Conservation (phyloP, 371 early-diverging fungal species). For the Dinochytrium kinnereticum region DNA sequence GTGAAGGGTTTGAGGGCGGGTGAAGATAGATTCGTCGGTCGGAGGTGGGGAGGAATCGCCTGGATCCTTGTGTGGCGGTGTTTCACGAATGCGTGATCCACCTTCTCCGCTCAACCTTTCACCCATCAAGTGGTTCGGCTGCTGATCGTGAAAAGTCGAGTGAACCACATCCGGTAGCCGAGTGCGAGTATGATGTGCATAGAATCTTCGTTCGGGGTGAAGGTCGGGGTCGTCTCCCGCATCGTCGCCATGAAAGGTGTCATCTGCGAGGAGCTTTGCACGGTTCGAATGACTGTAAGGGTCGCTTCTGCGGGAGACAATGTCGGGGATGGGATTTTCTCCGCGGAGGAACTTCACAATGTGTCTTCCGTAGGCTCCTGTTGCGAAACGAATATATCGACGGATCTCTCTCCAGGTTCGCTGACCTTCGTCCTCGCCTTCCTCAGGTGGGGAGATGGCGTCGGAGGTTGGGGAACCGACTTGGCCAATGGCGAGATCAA, state of each 20-base stretch:
- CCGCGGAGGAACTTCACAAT: constrained; percentile 29
- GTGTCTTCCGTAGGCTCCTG: constrained; percentile 43
- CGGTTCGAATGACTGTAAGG: constrained; percentile 23
- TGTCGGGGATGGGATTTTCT: neutral
- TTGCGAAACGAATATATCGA: constrained; percentile 45
- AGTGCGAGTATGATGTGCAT: constrained; percentile 34
- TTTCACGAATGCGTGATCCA: neutral
- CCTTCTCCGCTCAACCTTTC: neutral
- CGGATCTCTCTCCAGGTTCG: constrained; percentile 28
- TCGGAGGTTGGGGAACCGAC: neutral
- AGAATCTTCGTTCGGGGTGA: constrained; percentile 31
- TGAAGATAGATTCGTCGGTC: neutral
- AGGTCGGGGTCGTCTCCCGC: neutral
- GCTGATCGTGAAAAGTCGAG: constrained; percentile 21
- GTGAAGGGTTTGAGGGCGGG: constrained; percentile 1
- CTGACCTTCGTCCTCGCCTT: constrained; percentile 5
- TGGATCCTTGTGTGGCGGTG: neutral
- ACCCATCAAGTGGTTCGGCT: neutral
- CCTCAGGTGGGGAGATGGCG: constrained; percentile 23
- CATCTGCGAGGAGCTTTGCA: constrained; percentile 25
- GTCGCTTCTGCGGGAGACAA: neutral
- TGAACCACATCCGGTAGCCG: constrained; percentile 35
- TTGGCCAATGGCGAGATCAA: neutral
- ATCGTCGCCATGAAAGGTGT: neutral
- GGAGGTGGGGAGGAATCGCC: constrained; percentile 1